Evolutionary conservation across 345 rosid species (phyloP), one percentile per base, ranked within the genome.

Genomic region (Mallotus nudiflorus): DNA sequence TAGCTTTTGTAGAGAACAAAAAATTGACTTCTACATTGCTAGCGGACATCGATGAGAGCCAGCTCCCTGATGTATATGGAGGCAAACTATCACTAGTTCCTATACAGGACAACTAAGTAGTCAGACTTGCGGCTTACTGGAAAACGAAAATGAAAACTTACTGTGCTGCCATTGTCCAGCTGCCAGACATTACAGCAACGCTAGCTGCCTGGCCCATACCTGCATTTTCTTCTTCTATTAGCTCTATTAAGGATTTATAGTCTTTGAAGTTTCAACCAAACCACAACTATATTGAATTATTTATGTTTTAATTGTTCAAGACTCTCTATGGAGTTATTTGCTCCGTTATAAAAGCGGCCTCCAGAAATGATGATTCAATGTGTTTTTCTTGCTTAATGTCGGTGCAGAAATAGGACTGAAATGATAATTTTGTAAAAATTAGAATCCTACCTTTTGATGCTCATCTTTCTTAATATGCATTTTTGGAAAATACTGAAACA

Each of bases 1-100:
- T 94, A 71, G 77, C 82, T 56, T 94, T 94, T 73, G 88, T 88
- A 62, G 97, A 91, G 79, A 84, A 86, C 71, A 94, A 90, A 80
- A 91, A 79, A 53, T 78, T 87, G 78, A 82, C 14, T 5, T 35
- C 82, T 3, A 88, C 96, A 20, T 75, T 94, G 67, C 94, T 90
- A 0, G 78, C 48, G 19, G 97, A 91, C 73, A 91, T 94, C 0
- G 97, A 88, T 25, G 93, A 90, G 74, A 73, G 76, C 80, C 95
- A 94, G 75, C 91, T 94, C 13, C 92, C 95, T 13, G 93, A 87
- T 13, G 71, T 78, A 62, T 90, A 87, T 29, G 98, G 98, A 46
- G 97, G 98, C 75, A 84, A 81, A 67, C 65, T 90, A 65, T 80
- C 90, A 0, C 72, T 88, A 51, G 81, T 85, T 62, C 89, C 93